Evolutionary conservation across 78 protist species (phyloP), one percentile per base, ranked within the genome.

Genomic region (Guillardia theta): DNA sequence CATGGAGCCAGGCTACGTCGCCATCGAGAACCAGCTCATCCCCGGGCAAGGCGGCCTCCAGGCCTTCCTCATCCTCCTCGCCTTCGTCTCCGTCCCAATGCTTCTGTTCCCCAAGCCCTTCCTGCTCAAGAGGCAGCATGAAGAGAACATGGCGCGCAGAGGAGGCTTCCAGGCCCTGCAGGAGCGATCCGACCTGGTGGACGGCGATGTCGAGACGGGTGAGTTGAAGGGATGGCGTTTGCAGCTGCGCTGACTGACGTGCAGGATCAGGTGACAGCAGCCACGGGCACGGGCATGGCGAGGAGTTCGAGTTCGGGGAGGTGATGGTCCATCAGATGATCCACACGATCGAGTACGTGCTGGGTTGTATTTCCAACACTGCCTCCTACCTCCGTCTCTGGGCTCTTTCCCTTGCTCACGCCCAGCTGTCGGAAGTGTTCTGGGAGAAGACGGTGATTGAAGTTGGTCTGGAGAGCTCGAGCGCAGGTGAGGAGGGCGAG

Each of bases 321-420:
- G 94, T 97, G 54, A 64, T 64, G 88, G 64, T 95, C 5, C 96
- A 94, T 64, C 94, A 97, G 95, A 54, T 96, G 70, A 99, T 99
- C 93, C 99, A 99, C 96, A 98, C 99, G 44, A 99, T 99, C 78
- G 99, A 99, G 96, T 99, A 95, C 54, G 97, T 97, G 22, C 97
- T 99, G 48, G 99, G 99, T 27, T 95, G 97, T 44, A 95, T 99
- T 43, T 99, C 99, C 53, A 98, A 99, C 97, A 99, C 99, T 12
- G 99, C 99, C 37, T 99, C 99, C 8, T 99, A 99, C 95, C 98
- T 99, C 47, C 98, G 99, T 27, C 50, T 80, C n/a, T 99, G 99
- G 99, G 99, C 99, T 18, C 98, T 99, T 37, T 97, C 99, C 0
- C 97, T 99, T 43, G 99, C 99, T 21, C 99, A 99, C 96, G 98